Base-by-base conservation (phyloP, 306 rosid species). In the Sicyos edulis region DNA sequence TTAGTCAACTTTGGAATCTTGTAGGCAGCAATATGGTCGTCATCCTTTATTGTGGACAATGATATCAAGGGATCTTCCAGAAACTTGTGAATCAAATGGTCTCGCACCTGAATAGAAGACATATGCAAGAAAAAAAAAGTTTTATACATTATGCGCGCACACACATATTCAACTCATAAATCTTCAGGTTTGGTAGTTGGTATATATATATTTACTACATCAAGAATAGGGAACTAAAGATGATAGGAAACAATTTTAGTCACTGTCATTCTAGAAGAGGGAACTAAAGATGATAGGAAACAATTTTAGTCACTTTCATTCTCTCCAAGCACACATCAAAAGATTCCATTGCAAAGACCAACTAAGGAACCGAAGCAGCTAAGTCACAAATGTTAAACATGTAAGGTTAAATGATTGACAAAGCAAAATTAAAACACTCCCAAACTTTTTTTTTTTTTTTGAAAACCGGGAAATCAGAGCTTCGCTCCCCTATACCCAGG, bases 1-100 rank as follows among this genome's bases (percentile, higher is more conserved):
- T 88, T 90, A 52, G 76, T 84, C 54, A 75, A 82, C 86, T 88
- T 93, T 19, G 82, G 86, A 84, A 86, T 81, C 85, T 82, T 87
- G 89, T 88, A 93, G 50, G 89, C 98, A 56, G 84, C 93, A 73
- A 93, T 87, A 74, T 73, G 92, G 67, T 87, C 96, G 82, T 93
- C 98, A 78, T 93, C 97, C 81, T 88, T 93, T 72, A 90, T 80
- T 17, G 90, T 79, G 69, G 97, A 88, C 83, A 92, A 81, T 62
- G 79, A 85, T 70, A 78, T 82, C 76, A 90, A 81, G 49, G 96
- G 97, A 75, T 93, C 98, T 80, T 90, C 98, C 34, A 88, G 83
- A 81, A 78, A 87, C 79, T 88, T 91, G 76, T 90, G 90, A 80
- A 90, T 80, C 78, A 79, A 80, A 86, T 93, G 96, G 80, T 86